phyloP scores from a whole-genome alignment of 441 rosid genomes.

The Pelargonium australe region DNA sequence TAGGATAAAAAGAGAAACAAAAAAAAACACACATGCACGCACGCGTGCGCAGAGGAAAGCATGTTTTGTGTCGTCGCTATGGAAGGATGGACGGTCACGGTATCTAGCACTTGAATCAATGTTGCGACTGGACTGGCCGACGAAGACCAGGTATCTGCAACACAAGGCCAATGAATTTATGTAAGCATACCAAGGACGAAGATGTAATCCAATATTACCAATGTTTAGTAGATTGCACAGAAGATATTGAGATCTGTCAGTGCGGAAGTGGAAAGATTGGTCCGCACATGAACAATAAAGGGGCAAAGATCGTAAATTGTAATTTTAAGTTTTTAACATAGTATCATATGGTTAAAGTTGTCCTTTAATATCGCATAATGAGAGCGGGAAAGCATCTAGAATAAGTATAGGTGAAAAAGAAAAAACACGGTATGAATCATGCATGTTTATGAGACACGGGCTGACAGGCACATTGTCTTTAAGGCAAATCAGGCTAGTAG shows the following conservation, averaged over 20 bases:
- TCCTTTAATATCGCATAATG: not conserved
- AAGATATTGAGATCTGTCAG: too few species aligned
- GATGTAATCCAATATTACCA: not conserved
- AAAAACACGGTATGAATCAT: not conserved
- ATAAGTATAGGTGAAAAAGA: not conserved
- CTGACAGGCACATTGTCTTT: not conserved
- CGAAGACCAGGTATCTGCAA: constrained; percentile 66
- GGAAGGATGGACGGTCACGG: not conserved
- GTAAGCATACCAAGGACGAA: not conserved
- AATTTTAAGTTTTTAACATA: not conserved
- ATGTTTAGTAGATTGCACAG: too few species aligned
- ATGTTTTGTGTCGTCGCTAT: not conserved
- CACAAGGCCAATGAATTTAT: not conserved
- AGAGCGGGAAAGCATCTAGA: not conserved
- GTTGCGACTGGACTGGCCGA: constrained; percentile 33
- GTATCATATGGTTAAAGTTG: not conserved
- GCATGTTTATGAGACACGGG: not conserved
- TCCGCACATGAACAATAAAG: too few species aligned
- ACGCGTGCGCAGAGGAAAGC: not conserved
- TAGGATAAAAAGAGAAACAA: not conserved
- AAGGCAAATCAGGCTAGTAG: not conserved
- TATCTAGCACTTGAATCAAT: constrained; percentile 19
- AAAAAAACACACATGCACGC: not conserved
- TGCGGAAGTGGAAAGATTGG: too few species aligned
- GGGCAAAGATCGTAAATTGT: not conserved